These are phyloP conservation scores for Ceriops tagal DNA, from an alignment of 345 rosid species.

Conservation along the genomic window DNA sequence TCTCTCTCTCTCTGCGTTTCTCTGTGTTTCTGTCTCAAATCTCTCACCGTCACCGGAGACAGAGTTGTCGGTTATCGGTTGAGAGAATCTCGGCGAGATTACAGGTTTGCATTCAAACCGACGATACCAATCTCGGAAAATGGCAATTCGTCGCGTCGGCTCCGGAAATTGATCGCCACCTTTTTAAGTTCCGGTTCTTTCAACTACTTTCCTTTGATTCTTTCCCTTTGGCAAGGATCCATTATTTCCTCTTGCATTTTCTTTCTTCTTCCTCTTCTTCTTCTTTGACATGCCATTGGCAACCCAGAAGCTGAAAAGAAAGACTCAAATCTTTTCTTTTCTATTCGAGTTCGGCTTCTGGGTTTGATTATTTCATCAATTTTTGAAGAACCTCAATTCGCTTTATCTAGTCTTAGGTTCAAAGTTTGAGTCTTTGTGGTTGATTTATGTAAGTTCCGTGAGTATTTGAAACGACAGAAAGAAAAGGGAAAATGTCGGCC, in stretches of 20 bases:
- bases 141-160: background rate
- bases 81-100: constrained; percentile 38
- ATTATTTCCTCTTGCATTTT: constrained; percentile 10
- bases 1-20: background rate
- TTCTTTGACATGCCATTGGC: constrained; percentile 3
- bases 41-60: constrained; percentile 13
- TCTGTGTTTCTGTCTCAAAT: background rate
- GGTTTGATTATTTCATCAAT: constrained; percentile 18
- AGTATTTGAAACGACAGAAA: background rate
- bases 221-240: constrained; percentile 42
- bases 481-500: constrained; percentile 49
- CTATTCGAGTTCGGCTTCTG: constrained; percentile 23
- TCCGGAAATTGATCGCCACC: constrained; percentile 14
- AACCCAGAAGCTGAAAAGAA: constrained; percentile 29
- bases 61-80: constrained; percentile 16
- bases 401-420: background rate
- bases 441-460: background rate
- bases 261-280: background rate
- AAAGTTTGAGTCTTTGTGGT: background rate
- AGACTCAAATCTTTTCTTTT: background rate
- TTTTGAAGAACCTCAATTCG: background rate
- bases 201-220: constrained; percentile 36
- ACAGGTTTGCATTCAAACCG: constrained; percentile 21
- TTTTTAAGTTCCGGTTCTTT: constrained; percentile 18
- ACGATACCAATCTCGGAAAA: constrained; percentile 15